phyloP scores from a whole-genome alignment of 768 basidiomycete species.

The Lactifluus piperatus region DNA sequence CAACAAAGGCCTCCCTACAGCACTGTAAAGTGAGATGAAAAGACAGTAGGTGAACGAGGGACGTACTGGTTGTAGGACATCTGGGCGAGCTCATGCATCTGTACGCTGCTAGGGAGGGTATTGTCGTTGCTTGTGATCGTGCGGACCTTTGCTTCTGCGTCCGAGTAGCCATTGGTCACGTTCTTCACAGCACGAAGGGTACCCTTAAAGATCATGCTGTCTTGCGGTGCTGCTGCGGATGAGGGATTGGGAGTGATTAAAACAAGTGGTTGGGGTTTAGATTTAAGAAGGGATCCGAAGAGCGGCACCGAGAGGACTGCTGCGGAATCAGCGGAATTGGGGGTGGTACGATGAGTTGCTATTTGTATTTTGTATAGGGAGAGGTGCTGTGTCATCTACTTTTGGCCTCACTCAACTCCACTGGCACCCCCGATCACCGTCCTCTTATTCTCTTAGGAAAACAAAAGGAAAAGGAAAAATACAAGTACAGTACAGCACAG shows the following conservation, averaged over 20 bases:
- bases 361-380: no score
- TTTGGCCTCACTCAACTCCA: no score
- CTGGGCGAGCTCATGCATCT: conserved; percentile 97
- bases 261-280: not conserved
- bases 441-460: no score
- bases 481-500: no score
- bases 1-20: conserved; percentile 78
- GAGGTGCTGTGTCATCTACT: not conserved
- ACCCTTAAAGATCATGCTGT: conserved; percentile 35
- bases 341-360: no score
- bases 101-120: conserved; percentile 90
- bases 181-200: conserved; percentile 84
- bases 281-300: not conserved
- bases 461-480: no score
- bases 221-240: not conserved
- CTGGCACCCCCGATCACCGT: no score
- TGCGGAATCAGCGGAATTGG: not conserved
- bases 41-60: not conserved
- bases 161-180: conserved; percentile 90
- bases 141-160: conserved; percentile 87
- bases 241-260: not conserved
- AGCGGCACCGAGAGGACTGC: not conserved
- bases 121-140: conserved; percentile 95
- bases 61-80: conserved; percentile 89
- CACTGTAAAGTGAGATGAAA: conserved; percentile 22